phyloP scores from a whole-genome alignment of 352 stramenopile species.

The Phytophthora cryptogea region DNA sequence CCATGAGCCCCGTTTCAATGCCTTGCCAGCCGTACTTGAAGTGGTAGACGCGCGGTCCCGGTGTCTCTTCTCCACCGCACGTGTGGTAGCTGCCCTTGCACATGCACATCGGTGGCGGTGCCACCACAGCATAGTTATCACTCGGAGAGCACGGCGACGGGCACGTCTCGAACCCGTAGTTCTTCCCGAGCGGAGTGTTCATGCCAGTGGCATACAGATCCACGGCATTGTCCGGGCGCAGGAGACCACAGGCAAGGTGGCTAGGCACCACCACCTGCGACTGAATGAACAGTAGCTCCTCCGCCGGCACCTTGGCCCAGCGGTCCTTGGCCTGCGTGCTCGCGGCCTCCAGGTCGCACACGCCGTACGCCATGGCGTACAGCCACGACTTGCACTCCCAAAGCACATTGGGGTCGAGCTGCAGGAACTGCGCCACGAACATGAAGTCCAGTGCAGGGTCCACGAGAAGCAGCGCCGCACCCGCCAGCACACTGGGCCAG shows the following conservation, averaged over 20 bases:
- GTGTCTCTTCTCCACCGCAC: constrained; percentile 41
- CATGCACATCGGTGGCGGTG: constrained; percentile 38
- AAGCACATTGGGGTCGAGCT: constrained; percentile 74
- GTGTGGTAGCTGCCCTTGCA: constrained; percentile 65
- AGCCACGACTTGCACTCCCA: constrained; percentile 87
- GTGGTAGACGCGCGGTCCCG: constrained; percentile 71
- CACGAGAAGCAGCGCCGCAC: constrained; percentile 69
- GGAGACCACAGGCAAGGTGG: constrained; percentile 62
- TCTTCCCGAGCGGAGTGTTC: constrained; percentile 37
- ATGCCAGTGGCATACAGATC: constrained; percentile 49
- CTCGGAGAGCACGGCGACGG: constrained; percentile 66
- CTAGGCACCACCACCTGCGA: constrained; percentile 62
- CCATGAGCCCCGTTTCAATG: constrained; percentile 47
- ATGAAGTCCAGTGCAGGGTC: constrained; percentile 71
- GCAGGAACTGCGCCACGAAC: constrained; percentile 83
- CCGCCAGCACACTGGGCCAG: constrained; percentile 75
- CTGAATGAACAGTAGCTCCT: constrained; percentile 79
- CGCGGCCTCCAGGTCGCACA: constrained; percentile 52
- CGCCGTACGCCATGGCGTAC: constrained; percentile 53
- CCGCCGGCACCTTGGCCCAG: constrained; percentile 67
- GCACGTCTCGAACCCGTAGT: constrained; percentile 42
- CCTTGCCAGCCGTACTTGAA: constrained; percentile 87
- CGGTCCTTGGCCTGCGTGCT: constrained; percentile 60
- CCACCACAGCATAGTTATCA: constrained; percentile 56
- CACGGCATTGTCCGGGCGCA: constrained; percentile 50